Base-by-base conservation (phyloP, 208 protist species). In the Naegleria lovaniensis region DNA sequence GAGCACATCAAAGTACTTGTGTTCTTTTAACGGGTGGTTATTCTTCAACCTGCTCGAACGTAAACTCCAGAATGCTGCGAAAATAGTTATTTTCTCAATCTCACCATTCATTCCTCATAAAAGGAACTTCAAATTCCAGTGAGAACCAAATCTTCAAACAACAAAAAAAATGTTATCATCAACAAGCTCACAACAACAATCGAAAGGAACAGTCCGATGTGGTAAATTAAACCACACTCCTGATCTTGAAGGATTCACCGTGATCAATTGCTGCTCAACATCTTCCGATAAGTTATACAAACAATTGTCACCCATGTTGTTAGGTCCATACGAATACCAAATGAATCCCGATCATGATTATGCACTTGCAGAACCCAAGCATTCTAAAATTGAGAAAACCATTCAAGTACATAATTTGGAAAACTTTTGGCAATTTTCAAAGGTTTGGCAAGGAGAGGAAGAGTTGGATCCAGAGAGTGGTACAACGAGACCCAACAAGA, bases 401-500 rank as follows among this genome's bases (percentile, higher is more conserved):
- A 33, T 89, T 67, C 22, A 36, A 76, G 33, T 76, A 5, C 5
- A 67, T 16, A 89, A 89, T 76, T 67, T 51, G 39, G 86, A 89
- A 76, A 89, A 89, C n/a, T 39, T 38, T 67, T 89, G 86, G 86
- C 86, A 89, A 40, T 89, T 89, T 40, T 52, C 36, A 38, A 89
- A 89, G 33, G 86, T 89, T 22, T 89, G 86, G 86, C 11, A 7
- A 33, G 86, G 86, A 39, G 86, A 89, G n/a, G 86, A 83, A 76
- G 86, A 89, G 15, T 4, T 67, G 4, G 11, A 67, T 29, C 11
- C 1, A 3, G 5, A 39, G 3, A 89, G 1, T 5, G 40, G 25
- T 36, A 9, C 7, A 76, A 41, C 36, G 5, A 67, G 55, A 19
- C 86, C 86, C 5, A 40, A 43, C 29, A 39, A 33, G n/a, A 16